phyloP scores from a whole-genome alignment of 139 green algal genomes.

The Chlorella sp. region DNA sequence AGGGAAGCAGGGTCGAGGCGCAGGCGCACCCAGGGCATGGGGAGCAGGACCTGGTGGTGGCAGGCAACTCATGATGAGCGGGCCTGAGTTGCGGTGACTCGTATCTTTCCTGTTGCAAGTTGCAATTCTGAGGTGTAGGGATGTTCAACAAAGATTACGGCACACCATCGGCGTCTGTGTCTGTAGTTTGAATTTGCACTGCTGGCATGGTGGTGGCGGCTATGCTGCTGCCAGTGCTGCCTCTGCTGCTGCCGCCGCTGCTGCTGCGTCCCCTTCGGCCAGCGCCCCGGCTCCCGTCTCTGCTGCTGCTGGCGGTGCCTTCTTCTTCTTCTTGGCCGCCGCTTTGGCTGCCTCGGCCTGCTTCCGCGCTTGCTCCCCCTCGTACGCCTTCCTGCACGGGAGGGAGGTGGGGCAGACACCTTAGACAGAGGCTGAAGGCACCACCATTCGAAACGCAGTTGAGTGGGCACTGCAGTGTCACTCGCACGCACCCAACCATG shows the following conservation, averaged over 20 bases:
- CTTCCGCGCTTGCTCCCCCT: neutral
- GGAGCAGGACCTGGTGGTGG: too few species aligned
- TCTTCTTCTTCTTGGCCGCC: conserved; percentile 18
- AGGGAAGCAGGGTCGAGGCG: too few species aligned
- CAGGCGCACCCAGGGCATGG: too few species aligned
- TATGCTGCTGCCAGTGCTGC: neutral
- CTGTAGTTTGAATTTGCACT: too few species aligned
- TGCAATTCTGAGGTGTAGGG: too few species aligned
- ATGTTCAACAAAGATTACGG: too few species aligned
- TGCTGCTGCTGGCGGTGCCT: neutral
- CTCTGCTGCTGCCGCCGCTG: neutral
- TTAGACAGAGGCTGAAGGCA: too few species aligned
- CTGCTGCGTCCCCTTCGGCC: neutral
- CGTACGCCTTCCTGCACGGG: neutral
- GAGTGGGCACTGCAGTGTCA: neutral
- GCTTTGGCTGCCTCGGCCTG: conserved; percentile 5
- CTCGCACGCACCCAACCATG: neutral
- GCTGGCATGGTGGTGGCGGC: too few species aligned
- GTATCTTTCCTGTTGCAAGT: too few species aligned
- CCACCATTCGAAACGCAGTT: neutral
- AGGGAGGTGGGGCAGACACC: neutral
- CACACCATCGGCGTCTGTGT: too few species aligned
- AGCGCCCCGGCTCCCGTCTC: neutral
- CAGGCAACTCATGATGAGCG: too few species aligned
- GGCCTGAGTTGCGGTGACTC: too few species aligned